Evolutionary conservation across 805 yeast species (phyloP), one percentile per base, ranked within the genome.

Genomic region (Starmerella stigmatis): DNA sequence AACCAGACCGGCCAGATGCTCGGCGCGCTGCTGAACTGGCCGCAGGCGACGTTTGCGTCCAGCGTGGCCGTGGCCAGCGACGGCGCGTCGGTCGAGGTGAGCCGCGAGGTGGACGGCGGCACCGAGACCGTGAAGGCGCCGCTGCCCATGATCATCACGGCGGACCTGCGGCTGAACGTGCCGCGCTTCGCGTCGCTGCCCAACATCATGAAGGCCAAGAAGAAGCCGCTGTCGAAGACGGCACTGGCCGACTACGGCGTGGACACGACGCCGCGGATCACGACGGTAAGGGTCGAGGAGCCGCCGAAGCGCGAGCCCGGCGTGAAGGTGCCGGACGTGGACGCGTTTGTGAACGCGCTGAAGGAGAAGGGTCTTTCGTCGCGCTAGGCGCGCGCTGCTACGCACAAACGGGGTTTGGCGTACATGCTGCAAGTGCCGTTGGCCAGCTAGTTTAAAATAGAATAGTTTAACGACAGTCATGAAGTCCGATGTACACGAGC

Each of bases 181-280:
- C 98, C 99, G 35, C 79, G 96, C 57, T 92, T 86, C 59, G 95
- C 94, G n/a, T 77, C 94, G 12, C 72, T 92, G 60, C 96, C 96
- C 49, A 92, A 89, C 64, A 76, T 88, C 69, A 92, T 92, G 97
- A 92, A 92, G 71, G 97, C 97, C 45, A 92, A 92, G 72, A 88
- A 88, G 76, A 88, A 86, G 72, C 95, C 95, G 4, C 71, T 88
- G 62, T 85, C 78, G 56, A 71, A 76, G 59, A 63, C 75, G 64
- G 73, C 68, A 63, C 64, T 79, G 17, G 68, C 60, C n/a, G 94
- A 83, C 56, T 74, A 84, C 49, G 82, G 79, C n/a, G 72, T 81
- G 27, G 82, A 79, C 35, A 60, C 77, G 10, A 63, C 74, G 26
- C 73, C 75, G 29, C 75, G 89, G 57, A 65, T 88, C 49, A 78